Base-by-base conservation (phyloP, 148 eudicot species). In the Fallopia convolvulus region DNA sequence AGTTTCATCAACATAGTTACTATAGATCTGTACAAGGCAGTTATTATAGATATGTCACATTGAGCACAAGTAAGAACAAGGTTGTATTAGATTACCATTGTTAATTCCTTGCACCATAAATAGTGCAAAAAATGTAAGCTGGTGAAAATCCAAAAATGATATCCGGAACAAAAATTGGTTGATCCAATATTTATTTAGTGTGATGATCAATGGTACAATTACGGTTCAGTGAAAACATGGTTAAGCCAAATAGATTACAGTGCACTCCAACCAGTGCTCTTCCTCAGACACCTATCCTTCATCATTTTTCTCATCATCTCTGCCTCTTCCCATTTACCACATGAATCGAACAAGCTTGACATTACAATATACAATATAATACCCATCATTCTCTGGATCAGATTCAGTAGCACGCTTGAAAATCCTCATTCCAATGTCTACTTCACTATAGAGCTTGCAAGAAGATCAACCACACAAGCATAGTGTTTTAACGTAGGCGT, bases 371-470 rank as follows among this genome's bases (percentile, higher is more conserved):
- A n/a, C n/a, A n/a, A n/a, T 72, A 58, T 89, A 89, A 71, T 90
- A 89, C 47, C 94, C 94, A 83, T 90, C 94, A 75, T 92, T 90
- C 63, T 81, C 81, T 9, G 90, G 91, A 79, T 92, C 97, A 77
- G 86, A 82, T 78, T 86, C 85, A 63, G 85, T 82, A 68, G 93
- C 94, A 81, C 47, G 87, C 44, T 82, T 84, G 11, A 88, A 89
- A 40, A 90, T 74, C 86, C 84, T 87, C 47, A 83, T 84, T 77
- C 91, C 93, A 74, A 84, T 84, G 75, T 84, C 85, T 47, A 82
- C 77, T 68, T 89, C 83, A 74, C 81, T 81, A 76, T 92, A 92
- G 60, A 88, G 78, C 82, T 88, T 89, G 77, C 93, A 76, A 89
- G 85, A 81, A 92, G 94, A 85, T 89, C 94, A 3, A 90, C 87